Base-by-base conservation (phyloP, 805 yeast species). In the Wickerhamiella allomyrinae region DNA sequence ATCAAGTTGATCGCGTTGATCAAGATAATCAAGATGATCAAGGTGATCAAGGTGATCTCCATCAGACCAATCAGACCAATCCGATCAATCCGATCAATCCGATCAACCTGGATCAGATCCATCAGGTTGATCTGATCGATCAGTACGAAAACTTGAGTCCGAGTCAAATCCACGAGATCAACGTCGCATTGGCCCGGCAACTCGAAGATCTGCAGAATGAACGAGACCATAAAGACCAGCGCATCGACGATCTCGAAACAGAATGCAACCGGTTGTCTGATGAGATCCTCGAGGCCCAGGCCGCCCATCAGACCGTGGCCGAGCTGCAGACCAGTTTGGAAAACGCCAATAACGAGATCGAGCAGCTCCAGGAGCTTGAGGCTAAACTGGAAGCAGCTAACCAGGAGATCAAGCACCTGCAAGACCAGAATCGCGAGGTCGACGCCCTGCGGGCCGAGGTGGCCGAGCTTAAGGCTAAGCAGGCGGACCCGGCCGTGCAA, bases 211-310 rank as follows among this genome's bases (percentile, higher is more conserved):
- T 50, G 49, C 46, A 54, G 20, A 43, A 29, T n/a, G 57, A 49
- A 35, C 45, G 47, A 29, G 47, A 39, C 11, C 45, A 37, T 6
- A 56, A 50, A 38, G 50, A 49, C 41, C 52, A 41, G 34, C 49
- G 56, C n/a, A 49, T 51, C 19, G 53, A 52, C 27, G 56, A 58
- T n/a, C 58, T 57, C 29, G 62, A 62, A 19, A 51, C 41, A 15
- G 59, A 59, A 39, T 47, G 46, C 41, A 53, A 55, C 21, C 49
- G 47, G 37, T 41, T 51, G 1, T 49, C 51, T 19, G 61, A 56
- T 39, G 59, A 56, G 35, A 40, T 45, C 7, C 43, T 48, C 2
- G 55, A 49, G 7, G 47, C 50, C 3, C 52, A 49, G 39, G 34
- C 46, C 9, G 49, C 43, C 20, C 31, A 29, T 3, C 44, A 36